These are phyloP conservation scores for Pythium sp. DNA, from an alignment of 352 stramenopile species.

Conservation along the genomic window DNA sequence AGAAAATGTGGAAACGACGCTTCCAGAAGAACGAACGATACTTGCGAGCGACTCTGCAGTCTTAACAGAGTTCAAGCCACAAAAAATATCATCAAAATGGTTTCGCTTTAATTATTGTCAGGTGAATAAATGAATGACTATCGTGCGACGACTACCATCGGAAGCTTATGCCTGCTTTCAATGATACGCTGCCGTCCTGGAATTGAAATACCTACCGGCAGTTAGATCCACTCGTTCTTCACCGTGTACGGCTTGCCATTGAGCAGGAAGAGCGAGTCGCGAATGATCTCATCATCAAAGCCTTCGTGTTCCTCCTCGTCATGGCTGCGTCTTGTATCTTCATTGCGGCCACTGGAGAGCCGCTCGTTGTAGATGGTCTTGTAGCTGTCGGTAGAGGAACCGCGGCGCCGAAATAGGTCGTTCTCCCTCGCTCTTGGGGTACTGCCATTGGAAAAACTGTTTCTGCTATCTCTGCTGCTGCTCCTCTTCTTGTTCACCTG, in stretches of 20 bases:
- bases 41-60: too few species aligned
- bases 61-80: too few species aligned
- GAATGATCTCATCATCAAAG: neutral
- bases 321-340: neutral
- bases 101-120: neutral
- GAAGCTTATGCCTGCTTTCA: too few species aligned
- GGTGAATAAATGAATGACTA: neutral
- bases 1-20: neutral
- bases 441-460: neutral
- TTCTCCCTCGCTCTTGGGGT: neutral
- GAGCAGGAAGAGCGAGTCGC: slow-evolving; percentile 8
- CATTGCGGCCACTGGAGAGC: neutral
- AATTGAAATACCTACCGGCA: too few species aligned
- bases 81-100: too few species aligned
- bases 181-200: too few species aligned
- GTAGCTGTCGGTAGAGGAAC: slow-evolving; percentile 15
- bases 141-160: neutral
- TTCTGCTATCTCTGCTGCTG: neutral
- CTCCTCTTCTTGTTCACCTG: neutral
- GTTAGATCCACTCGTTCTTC: slow-evolving; percentile 8
- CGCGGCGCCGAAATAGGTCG: neutral
- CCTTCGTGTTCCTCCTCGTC: neutral
- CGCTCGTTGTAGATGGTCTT: slow-evolving; percentile 1
- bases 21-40: too few species aligned
- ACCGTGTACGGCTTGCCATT: neutral